Evolutionary conservation across 1,139 yeast species (phyloP).

Genomic region (Nakaseomyces nivariensis): DNA sequence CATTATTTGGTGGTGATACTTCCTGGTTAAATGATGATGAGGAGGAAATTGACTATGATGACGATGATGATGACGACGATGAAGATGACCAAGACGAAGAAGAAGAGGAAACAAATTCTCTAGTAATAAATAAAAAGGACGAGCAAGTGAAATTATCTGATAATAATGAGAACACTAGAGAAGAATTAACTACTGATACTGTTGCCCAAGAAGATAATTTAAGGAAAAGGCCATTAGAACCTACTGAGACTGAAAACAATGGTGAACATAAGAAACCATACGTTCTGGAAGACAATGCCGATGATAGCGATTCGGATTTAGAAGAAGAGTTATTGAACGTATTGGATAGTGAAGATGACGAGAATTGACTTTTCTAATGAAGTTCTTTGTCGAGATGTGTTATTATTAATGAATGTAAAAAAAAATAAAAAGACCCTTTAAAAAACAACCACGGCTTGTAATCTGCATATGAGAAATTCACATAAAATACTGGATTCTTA

Average conservation of each 20-base stretch:
- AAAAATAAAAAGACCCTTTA: neutral
- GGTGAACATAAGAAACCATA: conserved; percentile 3
- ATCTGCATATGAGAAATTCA: too few relatives aligned
- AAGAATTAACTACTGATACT: neutral
- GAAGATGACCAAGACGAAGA: conserved; percentile 16
- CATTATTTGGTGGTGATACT: conserved; percentile 27
- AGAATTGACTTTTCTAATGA: neutral
- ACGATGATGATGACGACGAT: conserved; percentile 24
- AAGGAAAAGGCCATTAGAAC: neutral
- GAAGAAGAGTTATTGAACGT: conserved; percentile 33
- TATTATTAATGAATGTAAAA: neutral
- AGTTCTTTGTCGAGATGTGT: neutral
- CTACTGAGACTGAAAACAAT: conserved; percentile 6
- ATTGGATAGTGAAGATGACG: conserved; percentile 13
- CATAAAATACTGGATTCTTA: too few relatives aligned
- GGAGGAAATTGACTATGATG: conserved; percentile 27
- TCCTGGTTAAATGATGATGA: conserved; percentile 30
- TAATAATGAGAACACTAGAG: conserved; percentile 3
- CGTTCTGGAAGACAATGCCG: conserved; percentile 5
- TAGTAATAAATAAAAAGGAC: neutral
- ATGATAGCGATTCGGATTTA: conserved; percentile 29
- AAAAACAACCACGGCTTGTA: too few relatives aligned
- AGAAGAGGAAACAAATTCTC: conserved; percentile 12
- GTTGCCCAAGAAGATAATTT: neutral
- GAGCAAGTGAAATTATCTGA: neutral